Base-by-base conservation (phyloP, 495 filamentous ascomycete species). In the Neurospora sp. region DNA sequence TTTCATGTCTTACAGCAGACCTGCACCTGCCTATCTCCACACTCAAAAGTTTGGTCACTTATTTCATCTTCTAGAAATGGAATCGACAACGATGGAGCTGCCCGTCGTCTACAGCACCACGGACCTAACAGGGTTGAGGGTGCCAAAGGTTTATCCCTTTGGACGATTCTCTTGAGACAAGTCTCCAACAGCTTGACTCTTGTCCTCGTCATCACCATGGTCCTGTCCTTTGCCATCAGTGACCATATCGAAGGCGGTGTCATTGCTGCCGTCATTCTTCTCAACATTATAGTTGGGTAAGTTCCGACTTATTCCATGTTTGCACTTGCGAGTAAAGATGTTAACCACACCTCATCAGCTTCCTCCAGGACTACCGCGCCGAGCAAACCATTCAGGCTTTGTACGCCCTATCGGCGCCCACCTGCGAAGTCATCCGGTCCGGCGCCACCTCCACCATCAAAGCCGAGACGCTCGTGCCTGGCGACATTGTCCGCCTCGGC, bases 211-310 rank as follows among this genome's bases (percentile, higher is more conserved):
- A 85, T 96, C 69, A 93, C 92, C 73, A 95, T 95, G 92, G 89
- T 87, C 42, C 84, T 97, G 39, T 93, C 91, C 72, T 96, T 93
- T 77, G 91, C 87, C 73, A 92, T 96, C 71, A 82, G 85, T 53
- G 92, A 94, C 76, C 92, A 90, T 77, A 91, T 97, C 73, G 93
- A 97, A 82, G 93, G 92, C 39, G 93, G 91, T 44, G 93, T 96
- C 53, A 88, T 96, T 40, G 88, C 90, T 20, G 91, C 89, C 35
- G 93, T 97, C 77, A 94, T 97, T 71, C 76, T 91, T n/a, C 83
- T 96, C 75, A 97, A 97, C 78, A 90, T 95, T 39, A 80, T 89
- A 31, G 87, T 90, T 74, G 89, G 89, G 71, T 79, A 14, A 73
- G 14, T 14, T 35, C 22, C 8, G 35, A 0, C 14, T 18, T 39